Evolutionary conservation across 176 grass and related monocot species (phyloP), one percentile per base, ranked within the genome.

Genomic region (Triticum turgidum): DNA sequence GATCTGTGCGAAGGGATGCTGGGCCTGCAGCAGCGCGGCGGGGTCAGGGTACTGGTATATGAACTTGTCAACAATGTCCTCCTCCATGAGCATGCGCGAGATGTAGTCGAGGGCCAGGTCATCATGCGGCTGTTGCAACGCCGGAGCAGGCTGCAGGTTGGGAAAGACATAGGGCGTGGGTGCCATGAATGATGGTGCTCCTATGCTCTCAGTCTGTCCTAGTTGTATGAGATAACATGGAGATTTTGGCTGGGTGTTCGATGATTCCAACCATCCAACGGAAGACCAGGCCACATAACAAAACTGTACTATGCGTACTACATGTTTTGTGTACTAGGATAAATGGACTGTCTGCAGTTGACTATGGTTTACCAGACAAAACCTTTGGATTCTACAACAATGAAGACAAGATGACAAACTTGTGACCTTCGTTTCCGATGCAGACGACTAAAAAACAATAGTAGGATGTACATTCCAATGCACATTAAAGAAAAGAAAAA

Each of bases 81-180:
- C 85, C 18, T 91, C 89, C 89, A 91, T 91, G 62, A 91, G 86
- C 82, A 91, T 65, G 8, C 76, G 86, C 18, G 79, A 68, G 45
- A 87, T 67, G 33, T 32, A 76, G 44, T 52, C 44, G 25, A 76
- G 73, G 45, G 73, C 24, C 22, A 76, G 73, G 24, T 18, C 73
- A 76, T 76, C 73, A 52, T 52, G 25, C 9, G 72, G 24, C 44
- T 52, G 73, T 45, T 75, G 22, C 72, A 12, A 75, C 47, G 22
- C 42, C 24, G 27, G 72, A 75, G 13, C 72, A 75, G 72, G 12
- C 44, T 75, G 51, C 51, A 54, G 72, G 41, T 29, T 49, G 12
- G 27, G 72, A 24, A 75, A 17, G 41, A 49, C 22, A 14, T 17
- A 75, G 22, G 72, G 42, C 47, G 72, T 29, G 41, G 12, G 3